These are phyloP conservation scores for Dactylonectria macrodidyma DNA, from an alignment of 2,329 filamentous ascomycete species.

Conservation along the genomic window DNA sequence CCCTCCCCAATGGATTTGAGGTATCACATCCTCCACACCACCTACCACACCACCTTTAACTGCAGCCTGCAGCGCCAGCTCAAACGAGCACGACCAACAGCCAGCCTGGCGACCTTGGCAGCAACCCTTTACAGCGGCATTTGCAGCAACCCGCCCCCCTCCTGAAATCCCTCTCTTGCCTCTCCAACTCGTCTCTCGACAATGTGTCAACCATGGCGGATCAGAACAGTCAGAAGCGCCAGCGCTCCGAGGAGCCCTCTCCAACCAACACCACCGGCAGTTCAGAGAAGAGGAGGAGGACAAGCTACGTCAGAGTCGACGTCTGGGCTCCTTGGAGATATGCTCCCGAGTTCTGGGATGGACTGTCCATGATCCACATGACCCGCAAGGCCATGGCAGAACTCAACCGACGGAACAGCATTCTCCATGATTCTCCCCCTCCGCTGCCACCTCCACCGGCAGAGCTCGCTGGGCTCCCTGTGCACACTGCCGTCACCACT, in stretches of 20 bases:
- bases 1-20: no score
- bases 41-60: no score
- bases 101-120: no score
- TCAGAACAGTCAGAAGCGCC: neutral
- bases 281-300: neutral
- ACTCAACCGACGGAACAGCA: constrained; percentile 15
- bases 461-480: constrained; percentile 10
- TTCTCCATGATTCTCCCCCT: constrained; percentile 6
- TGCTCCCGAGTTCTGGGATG: constrained; percentile 29
- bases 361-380: constrained; percentile 18
- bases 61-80: no score
- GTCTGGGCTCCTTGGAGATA: constrained; percentile 10
- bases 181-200: no score
- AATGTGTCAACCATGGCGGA: neutral
- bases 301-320: neutral
- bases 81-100: no score
- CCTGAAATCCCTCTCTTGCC: no score
- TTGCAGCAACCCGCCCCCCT: no score
- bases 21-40: no score
- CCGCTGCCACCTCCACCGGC: neutral
- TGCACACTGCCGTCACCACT: neutral
- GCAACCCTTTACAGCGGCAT: no score
- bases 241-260: neutral
- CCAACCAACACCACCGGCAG: neutral
- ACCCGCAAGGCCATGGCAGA: constrained; percentile 21